Base-by-base conservation (phyloP, 768 basidiomycete genomes). In the Suillus lakei region DNA sequence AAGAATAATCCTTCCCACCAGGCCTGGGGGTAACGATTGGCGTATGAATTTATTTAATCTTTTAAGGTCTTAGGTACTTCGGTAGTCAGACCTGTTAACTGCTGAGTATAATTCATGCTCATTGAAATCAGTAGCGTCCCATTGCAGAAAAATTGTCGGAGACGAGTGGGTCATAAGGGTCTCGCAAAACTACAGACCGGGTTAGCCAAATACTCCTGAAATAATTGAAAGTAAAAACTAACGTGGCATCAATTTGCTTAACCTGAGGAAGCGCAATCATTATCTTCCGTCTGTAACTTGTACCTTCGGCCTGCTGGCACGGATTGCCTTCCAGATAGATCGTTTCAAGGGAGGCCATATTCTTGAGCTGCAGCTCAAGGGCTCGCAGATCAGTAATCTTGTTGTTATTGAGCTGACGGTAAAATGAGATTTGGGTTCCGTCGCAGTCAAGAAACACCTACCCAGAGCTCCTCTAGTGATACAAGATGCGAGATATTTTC, bases 301-400 rank as follows among this genome's bases (percentile, higher is more conserved):
- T 81, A 76, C 86, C 90, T 71, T 98, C 93, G 16, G 81, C 83
- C 53, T 77, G 83, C 74, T 99, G 96, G 68, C 95, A 92, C 3
- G 98, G 98, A 73, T 99, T 99, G 5, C 88, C 91, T 79, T 99
- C 98, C 30, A 99, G 86, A 75, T 99, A 99, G 8, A 99, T 83
- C 1, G 98, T 99, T 73, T 90, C 84, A 15, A 99, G 83, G 1
- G 87, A 83, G 8, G 78, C 58, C 36, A 93, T 81, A 15, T 84
- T 79, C 64, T 79, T 79, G 2, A 97, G 84, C 74, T 96, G 85
- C 0, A 82, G 75, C 43, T 92, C 91, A 7, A 99, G 80, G 3
- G 86, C 82, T 9, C 78, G 82, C 9, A 98, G 79, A 66, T 89
- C 86, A 4, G 88, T 81, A 50, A 99, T 91, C 71, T 89, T 81